These are phyloP conservation scores for Yarrowia phangngaensis DNA, from an alignment of 805 yeast species.

Conservation along the genomic window DNA sequence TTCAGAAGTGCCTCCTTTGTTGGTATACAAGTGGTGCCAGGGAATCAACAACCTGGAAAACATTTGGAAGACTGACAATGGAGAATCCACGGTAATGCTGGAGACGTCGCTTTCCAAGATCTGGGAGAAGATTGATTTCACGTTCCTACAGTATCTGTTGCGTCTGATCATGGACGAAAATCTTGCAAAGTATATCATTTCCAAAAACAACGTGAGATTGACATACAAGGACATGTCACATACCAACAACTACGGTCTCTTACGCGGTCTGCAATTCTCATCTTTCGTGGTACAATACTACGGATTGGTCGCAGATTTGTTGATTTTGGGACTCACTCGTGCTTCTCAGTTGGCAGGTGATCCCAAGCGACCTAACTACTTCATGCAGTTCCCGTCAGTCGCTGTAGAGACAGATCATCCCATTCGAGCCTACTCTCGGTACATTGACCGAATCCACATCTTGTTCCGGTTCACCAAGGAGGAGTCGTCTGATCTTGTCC, in stretches of 20 bases:
- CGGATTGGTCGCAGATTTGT: constrained; percentile 77
- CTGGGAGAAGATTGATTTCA: constrained; percentile 83
- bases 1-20: constrained; percentile 84
- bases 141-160: constrained; percentile 74
- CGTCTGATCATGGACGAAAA: constrained; percentile 81
- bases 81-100: constrained; percentile 78
- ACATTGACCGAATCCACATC: constrained; percentile 75
- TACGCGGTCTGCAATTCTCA: constrained; percentile 86
- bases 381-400: constrained; percentile 60
- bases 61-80: constrained; percentile 75
- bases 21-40: constrained; percentile 91
- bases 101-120: constrained; percentile 68
- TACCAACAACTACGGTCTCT: constrained; percentile 79
- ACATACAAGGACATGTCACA: constrained; percentile 94
- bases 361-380: constrained; percentile 61
- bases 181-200: constrained; percentile 87
- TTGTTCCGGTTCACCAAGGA: constrained; percentile 69
- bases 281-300: constrained; percentile 87
- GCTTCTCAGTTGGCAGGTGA: constrained; percentile 86
- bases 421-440: constrained; percentile 73
- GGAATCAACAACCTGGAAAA: constrained; percentile 74
- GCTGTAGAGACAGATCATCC: constrained; percentile 68
- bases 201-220: constrained; percentile 78
- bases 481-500: constrained; percentile 71
- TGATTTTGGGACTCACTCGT: constrained; percentile 78